Evolutionary conservation across 331 rosid species (phyloP).

Genomic region (Stylosanthes scabra): DNA sequence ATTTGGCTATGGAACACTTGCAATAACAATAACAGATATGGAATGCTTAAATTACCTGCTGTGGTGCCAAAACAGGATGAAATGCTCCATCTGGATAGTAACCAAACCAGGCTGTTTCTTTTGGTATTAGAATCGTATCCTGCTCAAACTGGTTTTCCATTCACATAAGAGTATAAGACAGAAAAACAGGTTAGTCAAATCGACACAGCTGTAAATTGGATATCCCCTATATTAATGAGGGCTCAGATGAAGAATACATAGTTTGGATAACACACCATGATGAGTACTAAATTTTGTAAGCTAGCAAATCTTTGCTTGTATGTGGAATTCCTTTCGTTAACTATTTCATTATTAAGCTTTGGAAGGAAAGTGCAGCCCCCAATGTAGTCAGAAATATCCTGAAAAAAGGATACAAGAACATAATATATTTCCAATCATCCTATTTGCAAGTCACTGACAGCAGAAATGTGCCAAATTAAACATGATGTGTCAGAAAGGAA

Average conservation of each 20-base stretch:
- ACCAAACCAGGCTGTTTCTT: constrained; percentile 86
- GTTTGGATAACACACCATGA: constrained; percentile 66
- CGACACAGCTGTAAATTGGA: constrained; percentile 8
- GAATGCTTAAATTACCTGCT: constrained; percentile 61
- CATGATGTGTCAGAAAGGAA: constrained; percentile 4
- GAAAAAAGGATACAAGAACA: constrained; percentile 24
- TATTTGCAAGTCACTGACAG: constrained; percentile 25
- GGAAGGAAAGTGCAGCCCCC: constrained; percentile 80
- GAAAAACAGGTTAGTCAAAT: background rate
- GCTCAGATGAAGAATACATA: constrained; percentile 22
- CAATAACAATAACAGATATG: constrained; percentile 7
- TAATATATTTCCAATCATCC: constrained; percentile 13
- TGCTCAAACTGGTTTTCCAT: constrained; percentile 59
- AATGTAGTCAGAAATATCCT: constrained; percentile 67
- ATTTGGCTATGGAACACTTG: background rate
- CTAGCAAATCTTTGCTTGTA: constrained; percentile 77
- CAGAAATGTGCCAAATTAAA: background rate
- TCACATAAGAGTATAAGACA: constrained; percentile 18
- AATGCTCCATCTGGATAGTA: constrained; percentile 72
- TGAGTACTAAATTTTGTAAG: constrained; percentile 68
- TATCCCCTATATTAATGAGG: constrained; percentile 1
- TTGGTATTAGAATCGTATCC: constrained; percentile 67
- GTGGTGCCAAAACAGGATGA: constrained; percentile 59
- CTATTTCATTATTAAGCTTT: constrained; percentile 74
- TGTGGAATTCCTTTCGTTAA: constrained; percentile 55